Base-by-base conservation (phyloP, 2,329 filamentous ascomycete genomes). In the Cladorrhinum sp. region DNA sequence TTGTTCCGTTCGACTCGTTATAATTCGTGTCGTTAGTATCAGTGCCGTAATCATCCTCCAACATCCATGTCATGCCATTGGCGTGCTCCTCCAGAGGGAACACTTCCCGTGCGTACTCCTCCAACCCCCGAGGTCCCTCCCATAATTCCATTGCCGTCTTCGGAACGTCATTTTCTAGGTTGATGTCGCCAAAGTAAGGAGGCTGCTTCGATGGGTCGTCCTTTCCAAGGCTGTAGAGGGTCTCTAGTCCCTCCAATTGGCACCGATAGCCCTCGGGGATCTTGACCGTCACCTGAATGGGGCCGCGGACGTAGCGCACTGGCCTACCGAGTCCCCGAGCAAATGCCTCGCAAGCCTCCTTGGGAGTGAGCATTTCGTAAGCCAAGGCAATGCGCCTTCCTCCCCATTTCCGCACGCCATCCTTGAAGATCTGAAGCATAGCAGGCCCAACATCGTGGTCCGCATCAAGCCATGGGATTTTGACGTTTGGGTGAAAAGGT, bases 391-490 rank as follows among this genome's bases (percentile, higher is more conserved):
- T 91, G 61, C 93, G 79, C 70, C 82, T 79, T 56, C 80, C 77
- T n/a, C 88, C 87, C 93, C 94, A 98, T 74, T 91, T 92, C 66
- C 83, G 81, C 4, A 90, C 84, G 1, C 94, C 94, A 73, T 98
- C 93, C 75, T 97, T 98, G 82, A 98, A 94, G 59, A 98, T 88
- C 73, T 98, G 94, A 59, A 96, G 80, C 52, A 98, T 86, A 1
- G 94, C 91, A 1, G 95, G 92, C 3, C 95, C 95, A 49, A 97
- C 89, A 69, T 99, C 95, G 71, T 98, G 94, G 75, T 98, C 95
- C 3, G 93, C 92, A 71, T 99, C 95, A 42, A 99, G 80, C 92
- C 94, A 99, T 0, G 95, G 95, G 39, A 99, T 81, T 65, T 92
- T 91, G 61, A 89, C 89, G 68, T 96, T 85, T 1, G 92, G 90